A percentile compares a stretch with the other conserved stretches of the same genome.
phyloP scores from a whole-genome alignment of 768 basidiomycete species.

The Termitomyces sp. region DNA sequence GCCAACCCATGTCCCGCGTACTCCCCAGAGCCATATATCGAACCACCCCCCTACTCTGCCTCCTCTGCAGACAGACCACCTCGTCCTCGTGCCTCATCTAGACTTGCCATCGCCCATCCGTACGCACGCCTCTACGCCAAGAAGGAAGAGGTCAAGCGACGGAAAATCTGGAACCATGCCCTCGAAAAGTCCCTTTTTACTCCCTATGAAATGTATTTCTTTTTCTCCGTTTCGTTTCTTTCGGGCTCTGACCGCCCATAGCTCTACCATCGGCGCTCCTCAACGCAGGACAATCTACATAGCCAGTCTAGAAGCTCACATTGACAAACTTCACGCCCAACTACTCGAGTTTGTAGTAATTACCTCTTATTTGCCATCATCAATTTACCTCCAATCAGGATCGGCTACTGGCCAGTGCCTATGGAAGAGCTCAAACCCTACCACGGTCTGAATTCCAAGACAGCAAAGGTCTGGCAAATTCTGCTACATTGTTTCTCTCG shows the following conservation, averaged over 20 bases:
- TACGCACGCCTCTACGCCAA: constrained; percentile 68
- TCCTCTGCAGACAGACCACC: background rate
- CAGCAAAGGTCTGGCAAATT: constrained; percentile 50
- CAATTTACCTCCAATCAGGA: constrained; percentile 15
- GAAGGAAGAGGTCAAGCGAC: constrained; percentile 57
- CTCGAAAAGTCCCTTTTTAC: constrained; percentile 70
- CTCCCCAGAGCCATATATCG: background rate
- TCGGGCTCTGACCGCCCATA: constrained; percentile 18
- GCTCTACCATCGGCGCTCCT: constrained; percentile 62
- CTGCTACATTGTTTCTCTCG: background rate
- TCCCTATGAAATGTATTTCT: constrained; percentile 54
- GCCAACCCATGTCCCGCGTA: constrained; percentile 7
- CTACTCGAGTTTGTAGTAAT: constrained; percentile 32
- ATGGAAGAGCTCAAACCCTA: constrained; percentile 55
- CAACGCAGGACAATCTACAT: constrained; percentile 67
- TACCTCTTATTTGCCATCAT: background rate
- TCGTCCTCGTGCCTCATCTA: constrained; percentile 5
- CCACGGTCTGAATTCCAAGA: constrained; percentile 70
- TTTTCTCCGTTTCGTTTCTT: background rate
- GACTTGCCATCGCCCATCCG: constrained; percentile 45
- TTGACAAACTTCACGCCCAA: constrained; percentile 62
- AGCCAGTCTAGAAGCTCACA: constrained; percentile 67
- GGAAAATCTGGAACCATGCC: constrained; percentile 75
- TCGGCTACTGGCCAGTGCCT: constrained; percentile 53
- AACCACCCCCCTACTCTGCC: constrained; percentile 3